Base-by-base conservation (phyloP, 352 stramenopile species). In the Globisporangium acanthophoron region DNA sequence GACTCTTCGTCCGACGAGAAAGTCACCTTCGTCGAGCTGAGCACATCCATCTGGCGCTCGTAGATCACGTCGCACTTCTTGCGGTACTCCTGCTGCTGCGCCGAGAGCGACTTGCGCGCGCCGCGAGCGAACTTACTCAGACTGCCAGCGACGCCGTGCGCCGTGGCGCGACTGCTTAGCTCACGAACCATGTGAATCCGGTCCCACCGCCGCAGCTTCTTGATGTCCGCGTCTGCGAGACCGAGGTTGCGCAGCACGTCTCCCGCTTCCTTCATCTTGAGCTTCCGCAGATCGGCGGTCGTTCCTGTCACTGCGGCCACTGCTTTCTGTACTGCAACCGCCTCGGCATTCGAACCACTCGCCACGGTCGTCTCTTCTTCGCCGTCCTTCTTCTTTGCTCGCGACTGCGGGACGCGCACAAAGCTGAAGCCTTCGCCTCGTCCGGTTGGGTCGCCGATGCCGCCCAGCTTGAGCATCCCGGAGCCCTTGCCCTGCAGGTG, bases 1-100 rank as follows among this genome's bases (percentile, higher is more conserved):
- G 70, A 83, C 40, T 92, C 85, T 61, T 90, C 81, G 50, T 90
- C 82, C 8, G 80, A 87, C 21, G 83, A 87, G 56, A 92, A 91
- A 0, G 78, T 73, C 13, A 73, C 78, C 53, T 74, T 73, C 3
- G 59, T 71, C 2, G 74, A 74, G 60, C 73, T 88, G 33, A 94
- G 59, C 16, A 92, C 82, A 63, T 92, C 75, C 72, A 94, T 88
- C 66, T 94, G 84, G 7, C 79, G 76, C 66, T 88, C 74, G 62
- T 94, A 94, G 50, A 91, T 89, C 56, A 85, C 77, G 58, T 94
- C 81, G 60, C 84, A 94, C 60, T 90, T 88, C 56, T 87, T 87
- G 16, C 78, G 81, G 52, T 94, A 94, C 56, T 90, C 84, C 71
- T 94, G 81, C 59, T 92, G 81, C 53, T 94, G 84, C 9, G 80